phyloP scores from a whole-genome alignment of 306 rosid species.

The Canavalia ensiformis region DNA sequence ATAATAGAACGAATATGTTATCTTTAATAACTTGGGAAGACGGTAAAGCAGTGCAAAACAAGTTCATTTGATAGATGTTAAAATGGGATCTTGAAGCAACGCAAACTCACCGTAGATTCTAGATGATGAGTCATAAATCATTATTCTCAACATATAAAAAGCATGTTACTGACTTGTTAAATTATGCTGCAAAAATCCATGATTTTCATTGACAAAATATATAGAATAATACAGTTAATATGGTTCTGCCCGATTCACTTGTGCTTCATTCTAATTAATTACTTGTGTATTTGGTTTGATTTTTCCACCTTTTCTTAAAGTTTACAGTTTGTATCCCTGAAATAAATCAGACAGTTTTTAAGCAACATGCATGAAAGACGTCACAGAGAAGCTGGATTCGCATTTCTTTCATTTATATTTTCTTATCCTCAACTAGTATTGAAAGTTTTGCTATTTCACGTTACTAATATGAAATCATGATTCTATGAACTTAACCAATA shows the following conservation, averaged over 20 bases:
- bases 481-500: too few relatives aligned
- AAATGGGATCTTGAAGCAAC: too few relatives aligned
- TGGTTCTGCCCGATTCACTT: not conserved
- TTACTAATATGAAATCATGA: too few relatives aligned
- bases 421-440: too few relatives aligned
- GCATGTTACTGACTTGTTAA: not conserved
- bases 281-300: not conserved
- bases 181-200: conserved; percentile 16
- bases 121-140: too few relatives aligned
- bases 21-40: too few relatives aligned
- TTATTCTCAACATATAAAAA: too few relatives aligned
- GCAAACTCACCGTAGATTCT: too few relatives aligned
- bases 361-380: conserved; percentile 1
- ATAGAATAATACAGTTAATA: not conserved
- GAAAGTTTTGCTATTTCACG: too few relatives aligned
- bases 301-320: not conserved
- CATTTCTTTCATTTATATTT: not conserved
- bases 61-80: too few relatives aligned
- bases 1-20: too few relatives aligned
- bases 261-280: not conserved
- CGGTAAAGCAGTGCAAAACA: too few relatives aligned
- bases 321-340: conserved; percentile 15
- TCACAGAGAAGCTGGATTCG: not conserved
- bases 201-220: conserved; percentile 25
- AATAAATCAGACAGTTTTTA: conserved; percentile 39